A percentile compares a stretch with the other conserved stretches of the same genome.
These are phyloP conservation scores for Podaxis carcinomalis DNA, from an alignment of 768 basidiomycete species.

Conservation along the genomic window DNA sequence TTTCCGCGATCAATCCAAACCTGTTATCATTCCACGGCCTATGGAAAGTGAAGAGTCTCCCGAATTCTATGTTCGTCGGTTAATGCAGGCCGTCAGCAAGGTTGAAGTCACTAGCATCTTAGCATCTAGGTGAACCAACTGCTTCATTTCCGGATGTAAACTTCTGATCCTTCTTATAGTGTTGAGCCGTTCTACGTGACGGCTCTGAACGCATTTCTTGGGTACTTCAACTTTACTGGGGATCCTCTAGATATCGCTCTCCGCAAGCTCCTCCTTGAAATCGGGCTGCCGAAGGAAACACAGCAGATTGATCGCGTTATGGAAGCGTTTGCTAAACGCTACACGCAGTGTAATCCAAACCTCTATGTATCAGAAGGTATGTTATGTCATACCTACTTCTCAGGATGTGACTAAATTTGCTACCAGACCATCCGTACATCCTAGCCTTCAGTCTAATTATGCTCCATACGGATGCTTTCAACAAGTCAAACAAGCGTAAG, in stretches of 20 bases:
- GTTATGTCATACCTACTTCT: constrained; percentile 11
- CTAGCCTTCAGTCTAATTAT: constrained; percentile 97
- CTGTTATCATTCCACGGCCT: constrained; percentile 46
- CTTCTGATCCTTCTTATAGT: constrained; percentile 35
- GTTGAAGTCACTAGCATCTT: constrained; percentile 77
- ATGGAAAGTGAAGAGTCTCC: constrained; percentile 58
- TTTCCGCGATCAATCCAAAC: constrained; percentile 32
- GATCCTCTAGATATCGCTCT: constrained; percentile 91
- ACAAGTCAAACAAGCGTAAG: constrained; percentile 94
- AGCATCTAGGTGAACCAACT: constrained; percentile 62
- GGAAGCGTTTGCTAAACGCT: constrained; percentile 88
- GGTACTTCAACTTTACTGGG: constrained; percentile 69
- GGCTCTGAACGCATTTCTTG: constrained; percentile 70
- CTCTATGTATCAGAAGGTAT: constrained; percentile 76
- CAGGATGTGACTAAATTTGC: background rate
- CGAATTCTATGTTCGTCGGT: constrained; percentile 60
- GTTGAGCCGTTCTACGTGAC: constrained; percentile 63
- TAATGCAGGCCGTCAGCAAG: constrained; percentile 63
- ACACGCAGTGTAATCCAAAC: constrained; percentile 76
- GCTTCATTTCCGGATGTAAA: constrained; percentile 2
- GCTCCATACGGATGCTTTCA: constrained; percentile 98
- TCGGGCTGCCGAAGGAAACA: constrained; percentile 90
- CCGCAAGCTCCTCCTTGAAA: constrained; percentile 85
- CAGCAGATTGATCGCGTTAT: constrained; percentile 98
- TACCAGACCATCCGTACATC: constrained; percentile 87